Base-by-base conservation (phyloP, 805 yeast species). In the Hanseniaspora mollemarum region DNA sequence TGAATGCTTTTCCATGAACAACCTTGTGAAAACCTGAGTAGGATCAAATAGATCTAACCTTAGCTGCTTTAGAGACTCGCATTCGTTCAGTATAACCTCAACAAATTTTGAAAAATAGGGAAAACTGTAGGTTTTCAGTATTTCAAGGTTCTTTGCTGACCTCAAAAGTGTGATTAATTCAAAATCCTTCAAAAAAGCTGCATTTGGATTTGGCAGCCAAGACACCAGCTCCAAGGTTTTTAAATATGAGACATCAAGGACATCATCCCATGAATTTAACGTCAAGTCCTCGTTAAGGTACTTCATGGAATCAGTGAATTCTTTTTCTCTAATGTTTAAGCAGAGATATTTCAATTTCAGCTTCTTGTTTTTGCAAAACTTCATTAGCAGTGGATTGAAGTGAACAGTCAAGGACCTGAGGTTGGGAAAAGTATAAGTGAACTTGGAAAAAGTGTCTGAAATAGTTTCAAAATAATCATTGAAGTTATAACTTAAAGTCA, bases 1-100 rank as follows among this genome's bases (percentile, higher is more conserved):
- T 4, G 40, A 21, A 15, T 41, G 26, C 10, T 48, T 42, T 33
- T 40, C 33, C n/a, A 40, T 25, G 28, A 48, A 48, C 21, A 40
- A 15, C 21, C 31, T 32, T n/a, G 45, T 48, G 21, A 48, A 40
- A 1, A 16, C 35, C 3, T 22, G 21, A 1, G 51, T 32, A 22
- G 40, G 37, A 18, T 48, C 45, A 13, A 44, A 22, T 28, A 51
- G 33, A 26, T 51, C 53, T 16, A 51, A 33, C 19, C 44, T 32
- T 5, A 44, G 18, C 15, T 44, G 28, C 4, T 51, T 31, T 12
- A 51, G 28, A 13, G 21, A 13, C 1, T 8, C 8, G 25, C 38
- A 39, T n/a, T 44, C 18, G n/a, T 41, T 38, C 5, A 50, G 8
- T 5, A 50, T 19, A 13, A 22, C 24, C 9, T 18, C 18, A 33